phyloP scores from a whole-genome alignment of 768 basidiomycete genomes.

The Russula griseocarnosa region DNA sequence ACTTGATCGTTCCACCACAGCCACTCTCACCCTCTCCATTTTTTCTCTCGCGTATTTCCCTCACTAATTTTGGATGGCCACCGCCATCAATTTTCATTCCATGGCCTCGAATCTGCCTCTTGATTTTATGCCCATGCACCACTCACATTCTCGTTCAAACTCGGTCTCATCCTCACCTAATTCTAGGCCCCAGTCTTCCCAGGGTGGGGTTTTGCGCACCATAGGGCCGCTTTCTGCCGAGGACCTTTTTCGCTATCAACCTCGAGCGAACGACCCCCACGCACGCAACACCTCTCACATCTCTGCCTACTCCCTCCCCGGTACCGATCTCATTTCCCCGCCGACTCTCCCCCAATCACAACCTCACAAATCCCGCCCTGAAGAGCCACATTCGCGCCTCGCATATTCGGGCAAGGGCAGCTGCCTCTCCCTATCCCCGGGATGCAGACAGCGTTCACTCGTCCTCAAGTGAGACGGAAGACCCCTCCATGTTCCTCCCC shows the following conservation, averaged over 20 bases:
- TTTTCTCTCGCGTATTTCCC: constrained; percentile 21
- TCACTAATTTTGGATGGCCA: constrained; percentile 29
- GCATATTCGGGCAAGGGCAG: constrained; percentile 75
- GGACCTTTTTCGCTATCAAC: constrained; percentile 69
- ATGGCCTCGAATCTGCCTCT: constrained; percentile 63
- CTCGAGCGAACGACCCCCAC: constrained; percentile 45
- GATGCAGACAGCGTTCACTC: constrained; percentile 84
- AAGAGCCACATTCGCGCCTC: constrained; percentile 73
- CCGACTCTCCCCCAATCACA: constrained; percentile 73
- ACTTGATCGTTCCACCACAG: constrained; percentile 24
- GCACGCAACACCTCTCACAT: constrained; percentile 43
- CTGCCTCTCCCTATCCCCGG: constrained; percentile 81
- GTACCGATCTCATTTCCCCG: constrained; percentile 42
- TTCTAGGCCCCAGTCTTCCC: constrained; percentile 76
- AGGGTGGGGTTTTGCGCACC: constrained; percentile 55
- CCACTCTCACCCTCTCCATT: constrained; percentile 17
- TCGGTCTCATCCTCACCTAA: constrained; percentile 76
- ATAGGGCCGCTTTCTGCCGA: constrained; percentile 52
- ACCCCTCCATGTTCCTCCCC: constrained; percentile 71
- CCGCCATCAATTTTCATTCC: constrained; percentile 31
- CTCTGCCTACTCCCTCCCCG: constrained; percentile 39
- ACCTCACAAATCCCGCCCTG: constrained; percentile 67
- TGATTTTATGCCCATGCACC: constrained; percentile 62
- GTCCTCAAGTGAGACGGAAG: constrained; percentile 86
- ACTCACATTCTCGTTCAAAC: constrained; percentile 69